Conservation (phyloP, 1,139 yeast species). For the Nakaseomyces nivariensis region DNA sequence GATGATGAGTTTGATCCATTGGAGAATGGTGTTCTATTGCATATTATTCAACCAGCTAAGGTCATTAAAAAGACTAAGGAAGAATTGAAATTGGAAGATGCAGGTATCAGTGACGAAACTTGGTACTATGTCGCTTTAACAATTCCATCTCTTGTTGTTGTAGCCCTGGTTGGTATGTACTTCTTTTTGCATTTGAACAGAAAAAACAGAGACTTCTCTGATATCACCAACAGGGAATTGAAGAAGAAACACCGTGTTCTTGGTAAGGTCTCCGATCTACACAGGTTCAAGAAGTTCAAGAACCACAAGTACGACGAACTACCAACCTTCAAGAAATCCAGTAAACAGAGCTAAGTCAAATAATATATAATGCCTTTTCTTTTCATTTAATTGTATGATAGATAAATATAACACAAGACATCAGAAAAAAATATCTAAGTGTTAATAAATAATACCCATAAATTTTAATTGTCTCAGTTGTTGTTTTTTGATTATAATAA, state of each 20-base stretch:
- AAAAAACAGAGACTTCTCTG: constrained; percentile 40
- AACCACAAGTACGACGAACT: constrained; percentile 35
- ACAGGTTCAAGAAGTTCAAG: constrained; percentile 23
- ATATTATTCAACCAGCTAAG: constrained; percentile 45
- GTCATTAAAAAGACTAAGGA: constrained; percentile 51
- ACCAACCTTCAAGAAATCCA: constrained; percentile 28
- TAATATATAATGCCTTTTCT: neutral
- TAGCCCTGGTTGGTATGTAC: constrained; percentile 55
- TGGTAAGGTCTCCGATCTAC: constrained; percentile 32
- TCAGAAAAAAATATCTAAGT: no score
- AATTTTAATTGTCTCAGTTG: no score
- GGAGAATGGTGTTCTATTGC: constrained; percentile 45
- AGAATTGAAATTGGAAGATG: constrained; percentile 44
- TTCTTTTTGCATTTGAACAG: constrained; percentile 45
- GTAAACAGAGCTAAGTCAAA: constrained; percentile 20
- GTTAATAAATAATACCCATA: no score
- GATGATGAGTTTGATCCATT: constrained; percentile 58
- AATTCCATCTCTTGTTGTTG: constrained; percentile 61
- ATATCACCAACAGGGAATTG: constrained; percentile 37
- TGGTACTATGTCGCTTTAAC: constrained; percentile 60
- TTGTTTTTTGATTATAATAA: neutral
- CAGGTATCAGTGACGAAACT: constrained; percentile 50
- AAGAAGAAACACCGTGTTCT: constrained; percentile 41
- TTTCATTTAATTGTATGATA: neutral
- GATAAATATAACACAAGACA: neutral